Conservation (phyloP, 225 moss, liverwort and hornwort genomes). For the Sphagnum tenellum region DNA sequence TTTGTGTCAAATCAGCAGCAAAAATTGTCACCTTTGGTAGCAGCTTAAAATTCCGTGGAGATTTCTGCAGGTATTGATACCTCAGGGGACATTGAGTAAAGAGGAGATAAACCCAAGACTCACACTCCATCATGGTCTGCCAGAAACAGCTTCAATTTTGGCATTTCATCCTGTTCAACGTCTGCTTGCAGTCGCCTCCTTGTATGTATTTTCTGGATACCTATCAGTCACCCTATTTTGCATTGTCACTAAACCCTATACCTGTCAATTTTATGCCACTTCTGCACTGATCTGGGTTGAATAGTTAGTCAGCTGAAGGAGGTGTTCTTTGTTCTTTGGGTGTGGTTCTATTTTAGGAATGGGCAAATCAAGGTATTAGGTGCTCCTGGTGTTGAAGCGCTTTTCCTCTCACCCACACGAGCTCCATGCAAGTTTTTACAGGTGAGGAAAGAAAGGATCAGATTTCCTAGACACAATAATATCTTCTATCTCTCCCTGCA, state of each 20-base stretch:
- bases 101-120: slow-evolving; percentile 48
- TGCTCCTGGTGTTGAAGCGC: slow-evolving; percentile 64
- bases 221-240: no score
- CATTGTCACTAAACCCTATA: no score
- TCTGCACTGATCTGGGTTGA: no score
- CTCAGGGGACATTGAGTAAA: slow-evolving; percentile 43
- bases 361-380: slow-evolving; percentile 89
- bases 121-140: slow-evolving; percentile 71
- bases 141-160: slow-evolving; percentile 64
- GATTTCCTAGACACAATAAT: no score
- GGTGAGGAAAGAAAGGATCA: slow-evolving; percentile 22
- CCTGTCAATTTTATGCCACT: no score
- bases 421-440: slow-evolving; percentile 90
- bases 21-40: no score
- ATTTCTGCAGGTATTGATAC: slow-evolving; percentile 29
- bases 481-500: no score
- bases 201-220: slow-evolving; percentile 28
- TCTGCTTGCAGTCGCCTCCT: slow-evolving; percentile 81
- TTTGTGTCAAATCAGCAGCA: no score
- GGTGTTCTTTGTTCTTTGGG: no score
- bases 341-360: slow-evolving; percentile 35
- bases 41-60: no score
- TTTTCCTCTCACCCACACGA: slow-evolving; percentile 64
- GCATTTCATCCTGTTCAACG: slow-evolving; percentile 92
- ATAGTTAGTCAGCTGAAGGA: no score